These are phyloP conservation scores for Fragaria nilgerrensis DNA, from an alignment of 306 rosid species.

Conservation along the genomic window DNA sequence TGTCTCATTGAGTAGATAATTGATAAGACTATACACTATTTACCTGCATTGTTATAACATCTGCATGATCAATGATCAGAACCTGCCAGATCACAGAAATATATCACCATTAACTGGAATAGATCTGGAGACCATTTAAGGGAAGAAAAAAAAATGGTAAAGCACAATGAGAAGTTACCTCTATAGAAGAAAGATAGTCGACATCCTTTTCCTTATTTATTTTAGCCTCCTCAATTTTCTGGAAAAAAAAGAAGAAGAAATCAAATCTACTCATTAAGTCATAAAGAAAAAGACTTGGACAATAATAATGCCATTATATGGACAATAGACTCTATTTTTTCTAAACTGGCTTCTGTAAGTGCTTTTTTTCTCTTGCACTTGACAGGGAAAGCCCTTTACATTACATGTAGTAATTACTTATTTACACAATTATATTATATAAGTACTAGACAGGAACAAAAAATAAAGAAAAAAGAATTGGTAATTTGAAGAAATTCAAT, in stretches of 20 bases:
- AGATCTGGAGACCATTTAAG: neutral
- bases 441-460: neutral
- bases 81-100: constrained; percentile 52
- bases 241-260: constrained; percentile 6
- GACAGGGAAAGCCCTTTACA: neutral
- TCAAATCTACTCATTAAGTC: constrained; percentile 23
- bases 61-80: constrained; percentile 86
- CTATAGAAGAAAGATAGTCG: constrained; percentile 92
- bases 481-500: neutral
- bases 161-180: constrained; percentile 45
- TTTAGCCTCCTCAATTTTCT: constrained; percentile 78
- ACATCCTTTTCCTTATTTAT: constrained; percentile 75
- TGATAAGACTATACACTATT: constrained; percentile 14
- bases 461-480: neutral
- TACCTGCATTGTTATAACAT: constrained; percentile 94
- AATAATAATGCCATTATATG: neutral
- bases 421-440: neutral
- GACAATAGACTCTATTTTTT: neutral
- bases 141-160: neutral
- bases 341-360: neutral
- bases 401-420: neutral
- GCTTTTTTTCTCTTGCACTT: neutral
- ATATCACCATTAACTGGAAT: constrained; percentile 10
- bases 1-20: neutral
- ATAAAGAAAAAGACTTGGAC: neutral